Conservation (phyloP, 2,329 filamentous ascomycete genomes). For the Ophioceras dolichostomum region DNA sequence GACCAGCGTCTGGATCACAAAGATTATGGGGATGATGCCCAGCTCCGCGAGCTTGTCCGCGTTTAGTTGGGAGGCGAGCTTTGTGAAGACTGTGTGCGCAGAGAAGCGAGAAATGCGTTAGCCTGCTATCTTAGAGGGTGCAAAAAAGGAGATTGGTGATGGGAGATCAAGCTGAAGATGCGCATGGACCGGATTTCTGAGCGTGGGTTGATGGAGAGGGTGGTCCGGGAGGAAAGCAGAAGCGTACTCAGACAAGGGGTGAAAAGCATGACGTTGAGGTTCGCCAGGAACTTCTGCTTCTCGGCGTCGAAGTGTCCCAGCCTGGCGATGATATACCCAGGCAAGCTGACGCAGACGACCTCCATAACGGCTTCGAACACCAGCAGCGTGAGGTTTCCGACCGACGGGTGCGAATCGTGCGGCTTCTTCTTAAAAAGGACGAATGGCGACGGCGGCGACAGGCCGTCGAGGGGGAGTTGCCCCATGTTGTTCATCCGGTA, state of each 20-base stretch:
- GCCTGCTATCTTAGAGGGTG: background rate
- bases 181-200: too few relatives aligned
- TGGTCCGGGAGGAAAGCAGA: conserved; percentile 5
- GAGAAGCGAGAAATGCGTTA: background rate
- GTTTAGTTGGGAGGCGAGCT: conserved; percentile 87
- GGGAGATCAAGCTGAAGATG: too few relatives aligned
- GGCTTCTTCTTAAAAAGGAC: conserved; percentile 24
- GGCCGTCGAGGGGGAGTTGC: conserved; percentile 10
- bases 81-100: conserved; percentile 69
- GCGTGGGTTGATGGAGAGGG: too few relatives aligned
- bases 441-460: conserved; percentile 25
- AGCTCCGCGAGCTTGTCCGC: conserved; percentile 83
- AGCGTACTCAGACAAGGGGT: conserved; percentile 84
- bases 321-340: conserved; percentile 83
- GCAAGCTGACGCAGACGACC: conserved; percentile 87
- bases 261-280: conserved; percentile 92
- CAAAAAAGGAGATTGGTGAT: background rate
- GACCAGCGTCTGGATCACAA: conserved; percentile 73
- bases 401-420: conserved; percentile 48
- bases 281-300: conserved; percentile 91
- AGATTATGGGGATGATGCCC: conserved; percentile 91
- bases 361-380: conserved; percentile 94
- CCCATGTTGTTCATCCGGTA: conserved; percentile 24
- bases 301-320: conserved; percentile 91
- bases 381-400: conserved; percentile 60